A percentile compares a stretch with the other conserved stretches of the same genome.
Evolutionary conservation across 78 protist genomes (phyloP).

Genomic region (Bodo saltans): DNA sequence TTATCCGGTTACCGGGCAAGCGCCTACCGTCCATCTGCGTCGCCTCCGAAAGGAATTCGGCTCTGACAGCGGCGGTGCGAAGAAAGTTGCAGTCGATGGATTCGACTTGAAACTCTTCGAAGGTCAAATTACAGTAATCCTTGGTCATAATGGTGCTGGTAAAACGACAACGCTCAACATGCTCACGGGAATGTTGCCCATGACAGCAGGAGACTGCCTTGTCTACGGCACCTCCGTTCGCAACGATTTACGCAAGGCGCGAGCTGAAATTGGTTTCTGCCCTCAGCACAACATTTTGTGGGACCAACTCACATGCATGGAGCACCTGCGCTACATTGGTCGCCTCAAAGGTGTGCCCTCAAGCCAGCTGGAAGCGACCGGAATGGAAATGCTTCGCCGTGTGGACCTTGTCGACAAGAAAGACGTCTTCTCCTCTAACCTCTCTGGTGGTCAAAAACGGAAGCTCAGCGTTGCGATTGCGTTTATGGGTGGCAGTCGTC

Average conservation of each 20-base stretch:
- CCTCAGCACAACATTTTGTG: slow-evolving; percentile 67
- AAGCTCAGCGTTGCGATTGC: slow-evolving; percentile 71
- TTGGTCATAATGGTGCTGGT: slow-evolving; percentile 86
- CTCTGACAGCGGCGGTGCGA: not conserved
- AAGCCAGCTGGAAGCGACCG: slow-evolving; percentile 3
- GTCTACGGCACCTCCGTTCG: slow-evolving; percentile 50
- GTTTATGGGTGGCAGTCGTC: slow-evolving; percentile 49
- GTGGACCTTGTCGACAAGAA: slow-evolving; percentile 40
- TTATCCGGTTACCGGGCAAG: not conserved
- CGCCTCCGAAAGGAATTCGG: not conserved
- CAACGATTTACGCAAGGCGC: slow-evolving; percentile 33
- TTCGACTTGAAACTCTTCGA: slow-evolving; percentile 1
- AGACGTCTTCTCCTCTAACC: slow-evolving; percentile 36
- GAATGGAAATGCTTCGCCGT: slow-evolving; percentile 24
- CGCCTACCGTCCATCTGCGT: not conserved
- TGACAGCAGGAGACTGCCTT: slow-evolving; percentile 47
- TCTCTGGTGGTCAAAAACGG: slow-evolving; percentile 90
- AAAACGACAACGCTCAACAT: slow-evolving; percentile 66
- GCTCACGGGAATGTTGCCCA: slow-evolving; percentile 54
- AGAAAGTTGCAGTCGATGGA: not conserved
- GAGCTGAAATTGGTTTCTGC: slow-evolving; percentile 58
- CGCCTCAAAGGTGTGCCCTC: slow-evolving; percentile 39
- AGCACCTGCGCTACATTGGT: slow-evolving; percentile 58
- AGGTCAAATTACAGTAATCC: slow-evolving; percentile 37
- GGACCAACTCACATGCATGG: slow-evolving; percentile 53